Percentiles rank a stretch among this genome's conserved stretches.
Evolutionary conservation across 164 flowering plant species (phyloP).

Genomic region (Liriodendron chinense): DNA sequence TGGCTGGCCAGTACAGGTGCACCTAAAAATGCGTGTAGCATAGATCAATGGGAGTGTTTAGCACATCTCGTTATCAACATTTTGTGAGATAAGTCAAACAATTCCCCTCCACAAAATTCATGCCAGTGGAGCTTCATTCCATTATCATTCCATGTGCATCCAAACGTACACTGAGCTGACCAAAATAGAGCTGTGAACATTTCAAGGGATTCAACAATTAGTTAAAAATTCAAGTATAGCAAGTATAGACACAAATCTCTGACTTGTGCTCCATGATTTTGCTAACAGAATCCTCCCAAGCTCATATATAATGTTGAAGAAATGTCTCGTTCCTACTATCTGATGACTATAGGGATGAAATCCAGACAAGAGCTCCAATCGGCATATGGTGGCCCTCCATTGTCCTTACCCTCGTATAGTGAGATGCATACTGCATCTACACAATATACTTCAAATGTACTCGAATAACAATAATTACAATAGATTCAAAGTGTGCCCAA

Average conservation of each 20-base stretch:
- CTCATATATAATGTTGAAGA: slow-evolving; percentile 86
- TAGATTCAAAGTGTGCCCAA: background rate
- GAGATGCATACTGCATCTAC: slow-evolving; percentile 97
- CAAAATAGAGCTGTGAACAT: background rate
- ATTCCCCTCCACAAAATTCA: background rate
- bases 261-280: slow-evolving; percentile 91
- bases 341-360: slow-evolving; percentile 75
- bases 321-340: slow-evolving; percentile 91
- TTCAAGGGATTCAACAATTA: background rate
- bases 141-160: background rate
- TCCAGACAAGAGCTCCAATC: slow-evolving; percentile 97
- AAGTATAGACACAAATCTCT: slow-evolving; percentile 51
- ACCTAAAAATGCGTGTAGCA: too few relatives aligned
- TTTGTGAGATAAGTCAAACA: background rate
- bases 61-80: background rate
- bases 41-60: background rate
- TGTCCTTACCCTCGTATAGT: slow-evolving; percentile 77
- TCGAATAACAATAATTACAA: background rate
- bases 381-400: slow-evolving; percentile 94
- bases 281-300: slow-evolving; percentile 77
- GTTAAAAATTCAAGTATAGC: background rate
- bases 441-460: slow-evolving; percentile 9
- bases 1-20: too few relatives aligned
- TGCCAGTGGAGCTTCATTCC: background rate
- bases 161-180: background rate